These are phyloP conservation scores for Vitis rotundifolia DNA, from an alignment of 164 flowering plant species.

Conservation along the genomic window DNA sequence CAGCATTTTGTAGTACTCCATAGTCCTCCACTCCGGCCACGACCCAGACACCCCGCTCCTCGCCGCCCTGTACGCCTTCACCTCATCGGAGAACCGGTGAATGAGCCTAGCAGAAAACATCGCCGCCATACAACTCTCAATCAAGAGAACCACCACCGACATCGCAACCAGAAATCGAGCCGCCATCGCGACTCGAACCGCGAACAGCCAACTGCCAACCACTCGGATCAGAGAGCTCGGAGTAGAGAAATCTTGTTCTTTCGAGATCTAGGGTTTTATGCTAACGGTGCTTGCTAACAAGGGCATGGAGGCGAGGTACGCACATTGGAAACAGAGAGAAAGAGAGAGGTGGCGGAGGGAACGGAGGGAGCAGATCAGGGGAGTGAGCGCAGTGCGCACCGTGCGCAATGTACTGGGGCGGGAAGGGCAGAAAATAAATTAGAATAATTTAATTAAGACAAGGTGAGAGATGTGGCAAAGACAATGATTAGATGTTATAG, in stretches of 20 bases:
- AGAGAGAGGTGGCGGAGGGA: not conserved
- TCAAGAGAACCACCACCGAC: slow-evolving; percentile 4
- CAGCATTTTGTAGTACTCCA: slow-evolving; percentile 57
- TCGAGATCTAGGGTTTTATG: slow-evolving; percentile 9
- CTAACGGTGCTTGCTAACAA: not conserved
- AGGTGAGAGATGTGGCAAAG: not conserved
- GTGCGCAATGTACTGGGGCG: not conserved
- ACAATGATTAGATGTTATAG: slow-evolving; percentile 9
- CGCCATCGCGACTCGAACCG: slow-evolving; percentile 12
- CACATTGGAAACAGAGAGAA: not conserved
- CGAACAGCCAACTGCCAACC: not conserved
- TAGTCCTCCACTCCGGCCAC: slow-evolving; percentile 51
- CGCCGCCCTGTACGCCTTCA: slow-evolving; percentile 33
- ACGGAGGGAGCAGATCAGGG: not conserved
- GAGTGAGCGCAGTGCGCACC: slow-evolving; percentile 10
- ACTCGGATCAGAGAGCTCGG: not conserved
- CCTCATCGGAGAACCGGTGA: slow-evolving; percentile 81
- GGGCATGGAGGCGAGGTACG: slow-evolving; percentile 1
- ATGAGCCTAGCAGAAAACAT: slow-evolving; percentile 55
- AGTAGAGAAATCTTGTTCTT: not conserved
- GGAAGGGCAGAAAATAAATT: not conserved
- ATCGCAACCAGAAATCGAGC: slow-evolving; percentile 7
- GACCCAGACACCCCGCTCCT: slow-evolving; percentile 9
- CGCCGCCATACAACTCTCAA: slow-evolving; percentile 11
- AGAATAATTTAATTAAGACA: not conserved